A percentile compares a stretch with the other conserved stretches of the same genome.
These are phyloP conservation scores for Schwanniomyces polymorphus DNA, from an alignment of 805 yeast species.

Conservation along the genomic window DNA sequence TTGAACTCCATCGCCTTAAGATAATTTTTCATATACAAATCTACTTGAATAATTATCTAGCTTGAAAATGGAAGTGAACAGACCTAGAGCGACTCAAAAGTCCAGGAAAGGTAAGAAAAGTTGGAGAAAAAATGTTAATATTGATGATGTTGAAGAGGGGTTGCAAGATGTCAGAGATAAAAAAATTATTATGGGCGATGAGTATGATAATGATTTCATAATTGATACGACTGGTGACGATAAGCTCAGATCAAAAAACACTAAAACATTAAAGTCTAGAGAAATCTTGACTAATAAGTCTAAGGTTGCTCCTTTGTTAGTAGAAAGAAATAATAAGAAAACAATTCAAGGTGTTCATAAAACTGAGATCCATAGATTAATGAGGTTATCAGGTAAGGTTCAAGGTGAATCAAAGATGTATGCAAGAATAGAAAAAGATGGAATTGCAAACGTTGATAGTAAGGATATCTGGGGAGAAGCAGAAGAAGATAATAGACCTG, in stretches of 20 bases:
- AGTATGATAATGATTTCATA: constrained; percentile 59
- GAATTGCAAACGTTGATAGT: constrained; percentile 46
- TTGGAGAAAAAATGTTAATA: constrained; percentile 90
- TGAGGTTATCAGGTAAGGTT: constrained; percentile 76
- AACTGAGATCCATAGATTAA: constrained; percentile 61
- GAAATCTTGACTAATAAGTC: constrained; percentile 75
- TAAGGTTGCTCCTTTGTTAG: constrained; percentile 65
- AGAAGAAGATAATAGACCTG: constrained; percentile 15
- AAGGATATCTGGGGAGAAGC: constrained; percentile 73
- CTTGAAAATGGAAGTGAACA: constrained; percentile 16
- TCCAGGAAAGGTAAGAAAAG: constrained; percentile 92
- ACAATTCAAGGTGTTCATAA: constrained; percentile 62
- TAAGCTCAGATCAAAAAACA: constrained; percentile 48
- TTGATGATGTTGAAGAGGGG: constrained; percentile 72
- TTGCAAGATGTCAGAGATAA: constrained; percentile 71
- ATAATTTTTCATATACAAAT: background rate
- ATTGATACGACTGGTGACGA: constrained; percentile 40
- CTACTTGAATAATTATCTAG: background rate
- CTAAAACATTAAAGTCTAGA: constrained; percentile 52
- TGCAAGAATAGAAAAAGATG: constrained; percentile 63
- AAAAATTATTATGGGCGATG: constrained; percentile 51
- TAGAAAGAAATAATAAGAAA: constrained; percentile 37
- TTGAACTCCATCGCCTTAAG: background rate
- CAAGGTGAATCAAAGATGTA: constrained; percentile 52
- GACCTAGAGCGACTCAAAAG: constrained; percentile 65